phyloP scores from a whole-genome alignment of 192 early-diverging fungal species.

The Mortierella alpina region DNA sequence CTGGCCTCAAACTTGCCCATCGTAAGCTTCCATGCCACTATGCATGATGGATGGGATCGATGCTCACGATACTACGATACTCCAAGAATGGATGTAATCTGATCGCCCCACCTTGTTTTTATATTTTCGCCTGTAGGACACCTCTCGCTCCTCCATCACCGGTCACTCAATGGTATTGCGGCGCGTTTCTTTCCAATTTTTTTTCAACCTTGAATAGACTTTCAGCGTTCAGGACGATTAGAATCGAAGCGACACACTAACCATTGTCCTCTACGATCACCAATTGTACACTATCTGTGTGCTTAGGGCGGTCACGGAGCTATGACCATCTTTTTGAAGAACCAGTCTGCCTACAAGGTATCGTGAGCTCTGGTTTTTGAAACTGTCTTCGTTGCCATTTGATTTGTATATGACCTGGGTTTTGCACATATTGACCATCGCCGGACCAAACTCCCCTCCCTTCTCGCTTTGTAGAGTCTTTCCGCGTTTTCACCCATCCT shows the following conservation, averaged over 20 bases:
- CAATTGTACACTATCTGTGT: neutral
- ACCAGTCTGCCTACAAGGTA: constrained; percentile 73
- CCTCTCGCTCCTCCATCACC: constrained; percentile 68
- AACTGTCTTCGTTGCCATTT: neutral
- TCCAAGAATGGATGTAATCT: neutral
- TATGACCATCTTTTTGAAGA: constrained; percentile 78
- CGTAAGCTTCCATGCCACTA: constrained; percentile 52
- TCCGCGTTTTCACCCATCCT: constrained; percentile 89
- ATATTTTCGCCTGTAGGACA: constrained; percentile 50
- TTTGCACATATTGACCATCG: too few relatives aligned
- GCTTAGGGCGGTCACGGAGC: constrained; percentile 90
- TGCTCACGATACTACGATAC: neutral
- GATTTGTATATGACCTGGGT: neutral
- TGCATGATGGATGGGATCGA: neutral
- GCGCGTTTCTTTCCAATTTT: neutral
- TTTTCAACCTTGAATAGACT: neutral
- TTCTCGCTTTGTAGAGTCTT: constrained; percentile 50
- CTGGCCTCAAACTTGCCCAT: constrained; percentile 68
- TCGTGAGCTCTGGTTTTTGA: neutral
- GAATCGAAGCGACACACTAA: neutral
- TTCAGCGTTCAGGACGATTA: neutral
- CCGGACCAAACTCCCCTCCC: neutral
- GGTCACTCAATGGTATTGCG: constrained; percentile 75
- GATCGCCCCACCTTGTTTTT: constrained; percentile 1
- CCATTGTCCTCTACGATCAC: neutral